These are phyloP conservation scores for Chrysoporthe deuterocubensis DNA, from an alignment of 2,329 filamentous ascomycete genomes.

Conservation along the genomic window DNA sequence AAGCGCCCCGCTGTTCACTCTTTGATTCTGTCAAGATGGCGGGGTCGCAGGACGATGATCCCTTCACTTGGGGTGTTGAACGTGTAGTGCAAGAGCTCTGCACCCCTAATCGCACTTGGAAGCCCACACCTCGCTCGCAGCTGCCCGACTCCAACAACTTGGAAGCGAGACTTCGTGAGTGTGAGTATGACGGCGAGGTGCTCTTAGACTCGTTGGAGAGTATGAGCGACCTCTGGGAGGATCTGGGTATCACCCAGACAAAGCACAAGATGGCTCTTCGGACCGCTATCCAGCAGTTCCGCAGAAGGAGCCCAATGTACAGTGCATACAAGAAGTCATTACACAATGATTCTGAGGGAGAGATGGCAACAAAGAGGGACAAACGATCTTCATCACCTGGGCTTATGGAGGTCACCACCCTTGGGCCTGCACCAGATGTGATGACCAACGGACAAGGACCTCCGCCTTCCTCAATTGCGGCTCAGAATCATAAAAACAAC, in stretches of 20 bases:
- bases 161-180: conserved; percentile 58
- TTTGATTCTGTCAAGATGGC: conserved; percentile 35
- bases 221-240: conserved; percentile 52
- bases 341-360: conserved; percentile 35
- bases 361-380: neutral
- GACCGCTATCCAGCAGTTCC: conserved; percentile 61
- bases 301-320: conserved; percentile 55
- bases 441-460: neutral
- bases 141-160: conserved; percentile 59
- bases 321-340: conserved; percentile 37
- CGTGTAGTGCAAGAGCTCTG: conserved; percentile 71
- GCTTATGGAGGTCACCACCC: neutral
- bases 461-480: neutral
- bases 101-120: conserved; percentile 54
- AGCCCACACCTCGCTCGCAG: conserved; percentile 38
- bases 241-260: conserved; percentile 60
- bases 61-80: conserved; percentile 74
- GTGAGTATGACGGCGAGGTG: conserved; percentile 68
- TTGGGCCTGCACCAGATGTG: conserved; percentile 6
- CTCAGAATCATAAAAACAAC: conserved; percentile 4
- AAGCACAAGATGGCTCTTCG: conserved; percentile 63
- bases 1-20: neutral
- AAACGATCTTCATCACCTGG: neutral
- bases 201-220: conserved; percentile 63
- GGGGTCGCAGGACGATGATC: conserved; percentile 56